Base-by-base conservation (phyloP, 1,284 basidiomycete species). In the Cutaneotrichosporon cavernicola region DNA sequence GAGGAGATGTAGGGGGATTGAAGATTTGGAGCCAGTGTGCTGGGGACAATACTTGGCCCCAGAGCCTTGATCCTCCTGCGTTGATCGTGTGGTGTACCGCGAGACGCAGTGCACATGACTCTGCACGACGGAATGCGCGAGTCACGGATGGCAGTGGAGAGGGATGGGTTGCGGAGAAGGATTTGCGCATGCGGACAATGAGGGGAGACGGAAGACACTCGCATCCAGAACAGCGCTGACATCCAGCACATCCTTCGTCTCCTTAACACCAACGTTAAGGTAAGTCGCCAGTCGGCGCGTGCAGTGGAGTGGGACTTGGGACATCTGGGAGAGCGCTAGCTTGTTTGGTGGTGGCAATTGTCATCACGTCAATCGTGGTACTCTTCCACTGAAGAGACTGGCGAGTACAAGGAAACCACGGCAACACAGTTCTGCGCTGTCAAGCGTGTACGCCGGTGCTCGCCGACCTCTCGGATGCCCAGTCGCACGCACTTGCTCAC, bases 181-280 rank as follows among this genome's bases (percentile, higher is more conserved):
- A 56, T 49, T 26, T 34, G 46, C 14, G 57, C 14, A 47, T 26
- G 31, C 43, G 49, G 2, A 50, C 49, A 13, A 11, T 26, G 40
- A 58, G 31, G 22, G 40, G n/a, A 49, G 38, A 32, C 32, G 58
- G 46, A 21, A 43, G 34, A 36, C 53, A n/a, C 3, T 46, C 22
- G 11, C 40, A 8, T 14, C n/a, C 53, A 34, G 32, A 51, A n/a
- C 30, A 61, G 11, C n/a, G 52, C 62, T 63, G 30, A 63, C 62
- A 60, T 70, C 73, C 74, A 95, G 90, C 92, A 96, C 87, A 97
- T 97, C 82, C 84, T 97, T 70, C 94, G 97, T 91, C 87, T 99
- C 64, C 88, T 99, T 80, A 98, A 99, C 88, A 99, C 97, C 81
- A 99, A 99, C 85, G 97, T 99, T 76, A 95, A 98, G 84, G 97